Evolutionary conservation across 495 filamentous ascomycete species (phyloP), one percentile per base, ranked within the genome.

Genomic region (Aspergillus incahuasiensis): DNA sequence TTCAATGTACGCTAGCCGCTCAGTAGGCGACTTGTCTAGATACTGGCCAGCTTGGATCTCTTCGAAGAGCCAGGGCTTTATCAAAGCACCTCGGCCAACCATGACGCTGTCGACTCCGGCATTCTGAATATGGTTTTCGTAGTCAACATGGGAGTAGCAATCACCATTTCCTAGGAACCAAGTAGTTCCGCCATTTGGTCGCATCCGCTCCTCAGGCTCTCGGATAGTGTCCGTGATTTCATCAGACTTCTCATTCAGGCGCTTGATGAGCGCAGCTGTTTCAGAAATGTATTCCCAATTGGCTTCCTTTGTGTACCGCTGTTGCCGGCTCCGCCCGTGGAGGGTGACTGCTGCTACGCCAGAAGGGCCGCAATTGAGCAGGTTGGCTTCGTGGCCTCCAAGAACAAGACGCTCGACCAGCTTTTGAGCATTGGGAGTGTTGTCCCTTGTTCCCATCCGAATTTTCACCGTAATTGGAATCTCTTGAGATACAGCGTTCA

Each of bases 61-160:
- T 66, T 97, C 94, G 66, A 97, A 98, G 48, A 98, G 71, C 94
- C 94, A 98, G 1, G 95, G 91, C 73, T 97, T 98, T 70, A 97
- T 87, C 55, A 97, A 75, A 6, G 92, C 92, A 42, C 92, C 92
- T 51, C 92, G 85, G 13, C 83, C 92, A 49, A 96, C 80, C 92
- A 97, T 97, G 58, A 95, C 88, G 9, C 80, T 82, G 72, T 96
- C 91, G 16, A 96, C 91, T 20, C 81, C 80, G 22, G 88, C 82
- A 49, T 89, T 80, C 25, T 84, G 78, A 44, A 97, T 76, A 64
- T 94, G 89, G 39, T 84, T 68, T 52, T 84, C 82, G 67, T 97
- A 97, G 65, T 97, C 90, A 19, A 86, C 69, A 67, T 97, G 91
- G 2, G 92, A 96, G 71, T 88, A 96, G 72, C 90, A 91, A 70